These are phyloP conservation scores for Drechslerella coelobrocha DNA, from an alignment of 2,329 filamentous ascomycete species.

Conservation along the genomic window DNA sequence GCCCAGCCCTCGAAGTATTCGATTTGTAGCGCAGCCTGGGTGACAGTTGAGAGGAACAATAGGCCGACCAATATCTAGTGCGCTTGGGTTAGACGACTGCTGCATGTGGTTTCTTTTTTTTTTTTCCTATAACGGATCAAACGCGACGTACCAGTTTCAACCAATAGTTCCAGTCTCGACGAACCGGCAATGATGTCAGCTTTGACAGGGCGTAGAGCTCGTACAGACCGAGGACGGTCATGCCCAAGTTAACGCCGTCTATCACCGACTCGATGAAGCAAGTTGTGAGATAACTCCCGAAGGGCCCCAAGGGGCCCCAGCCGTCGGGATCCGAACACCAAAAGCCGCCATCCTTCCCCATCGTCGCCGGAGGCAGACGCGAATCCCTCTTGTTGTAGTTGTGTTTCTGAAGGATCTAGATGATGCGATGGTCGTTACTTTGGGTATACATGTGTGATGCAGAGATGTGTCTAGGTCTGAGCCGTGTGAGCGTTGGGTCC, in stretches of 20 bases:
- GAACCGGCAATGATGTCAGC: slow-evolving; percentile 70
- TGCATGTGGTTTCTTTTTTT: background rate
- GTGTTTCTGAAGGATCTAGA: slow-evolving; percentile 1
- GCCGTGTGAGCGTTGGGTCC: too few species aligned
- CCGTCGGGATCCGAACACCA: slow-evolving; percentile 61
- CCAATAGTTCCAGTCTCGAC: slow-evolving; percentile 92
- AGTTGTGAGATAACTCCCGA: slow-evolving; percentile 89
- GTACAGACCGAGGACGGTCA: slow-evolving; percentile 75
- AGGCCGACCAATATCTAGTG: slow-evolving; percentile 52
- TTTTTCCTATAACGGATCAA: background rate
- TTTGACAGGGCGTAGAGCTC: slow-evolving; percentile 82
- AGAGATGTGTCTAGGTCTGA: background rate
- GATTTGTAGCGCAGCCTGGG: slow-evolving; percentile 74
- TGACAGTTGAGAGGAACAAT: slow-evolving; percentile 72
- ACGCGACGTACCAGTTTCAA: slow-evolving; percentile 73
- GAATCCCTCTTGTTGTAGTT: slow-evolving; percentile 9
- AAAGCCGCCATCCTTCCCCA: slow-evolving; percentile 49
- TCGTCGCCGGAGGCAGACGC: slow-evolving; percentile 45
- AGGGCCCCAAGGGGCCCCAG: slow-evolving; percentile 88
- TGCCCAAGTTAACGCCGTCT: slow-evolving; percentile 76
- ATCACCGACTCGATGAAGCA: slow-evolving; percentile 97
- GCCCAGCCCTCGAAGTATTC: slow-evolving; percentile 74
- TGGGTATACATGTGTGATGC: slow-evolving; percentile 5
- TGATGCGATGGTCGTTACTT: background rate
- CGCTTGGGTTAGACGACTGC: slow-evolving; percentile 23